A percentile compares a stretch with the other conserved stretches of the same genome.
Conservation (phyloP, 2,329 filamentous ascomycete genomes). For the Teratosphaeriaceae sp. region DNA sequence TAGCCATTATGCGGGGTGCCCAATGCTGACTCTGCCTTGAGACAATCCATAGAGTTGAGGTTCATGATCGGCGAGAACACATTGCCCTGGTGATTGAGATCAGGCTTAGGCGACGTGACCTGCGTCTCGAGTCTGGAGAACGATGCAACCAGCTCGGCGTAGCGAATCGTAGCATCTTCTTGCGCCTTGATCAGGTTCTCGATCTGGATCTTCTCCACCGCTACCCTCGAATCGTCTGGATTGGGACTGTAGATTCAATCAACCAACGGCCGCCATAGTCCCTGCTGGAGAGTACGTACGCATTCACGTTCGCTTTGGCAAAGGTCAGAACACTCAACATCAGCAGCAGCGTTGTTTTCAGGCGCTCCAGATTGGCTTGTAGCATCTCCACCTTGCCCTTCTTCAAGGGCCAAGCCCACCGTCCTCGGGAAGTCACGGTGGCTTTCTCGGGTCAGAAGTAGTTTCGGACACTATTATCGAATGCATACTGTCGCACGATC, state of each 20-base stretch:
- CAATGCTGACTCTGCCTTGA: no score
- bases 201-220: constrained; percentile 11
- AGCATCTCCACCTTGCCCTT: constrained; percentile 11
- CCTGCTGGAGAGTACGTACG: no score
- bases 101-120: neutral
- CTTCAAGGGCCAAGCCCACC: constrained; percentile 10
- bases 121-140: neutral
- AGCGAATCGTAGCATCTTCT: constrained; percentile 8
- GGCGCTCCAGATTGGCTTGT: constrained; percentile 13
- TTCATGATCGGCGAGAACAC: no score
- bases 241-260: neutral
- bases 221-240: neutral
- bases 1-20: no score
- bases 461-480: no score
- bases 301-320: constrained; percentile 2
- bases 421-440: constrained; percentile 1
- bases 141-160: constrained; percentile 9
- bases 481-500: no score
- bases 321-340: constrained; percentile 14
- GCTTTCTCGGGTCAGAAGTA: no score
- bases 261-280: no score
- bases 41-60: no score
- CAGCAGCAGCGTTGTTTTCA: constrained; percentile 14
- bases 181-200: constrained; percentile 11
- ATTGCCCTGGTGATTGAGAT: neutral